Evolutionary conservation across 2,329 filamentous ascomycete species (phyloP).

Genomic region (Hypoxylon sp.): DNA sequence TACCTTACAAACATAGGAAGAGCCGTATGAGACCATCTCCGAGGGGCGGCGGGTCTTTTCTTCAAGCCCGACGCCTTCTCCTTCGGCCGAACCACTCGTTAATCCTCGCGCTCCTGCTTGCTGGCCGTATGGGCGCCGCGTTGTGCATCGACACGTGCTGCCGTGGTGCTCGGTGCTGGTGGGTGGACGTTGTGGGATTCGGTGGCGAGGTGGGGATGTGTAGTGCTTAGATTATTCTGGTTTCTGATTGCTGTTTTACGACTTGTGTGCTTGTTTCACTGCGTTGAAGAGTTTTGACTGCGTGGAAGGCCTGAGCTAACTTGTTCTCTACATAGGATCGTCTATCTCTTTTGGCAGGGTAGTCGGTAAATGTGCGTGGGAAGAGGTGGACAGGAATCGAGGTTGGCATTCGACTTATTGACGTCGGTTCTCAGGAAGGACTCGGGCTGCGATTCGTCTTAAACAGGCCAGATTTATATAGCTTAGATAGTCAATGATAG

Average conservation of each 20-base stretch:
- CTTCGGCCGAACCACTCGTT: slow-evolving; percentile 45
- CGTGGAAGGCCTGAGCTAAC: slow-evolving; percentile 1
- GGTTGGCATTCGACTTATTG: not conserved
- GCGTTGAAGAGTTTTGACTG: not conserved
- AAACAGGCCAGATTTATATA: slow-evolving; percentile 14
- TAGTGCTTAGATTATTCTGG: slow-evolving; percentile 53
- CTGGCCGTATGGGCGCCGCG: slow-evolving; percentile 48
- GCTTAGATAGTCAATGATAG: slow-evolving; percentile 36
- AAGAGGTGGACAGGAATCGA: not conserved
- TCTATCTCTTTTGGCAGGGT: not conserved
- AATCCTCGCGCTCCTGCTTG: slow-evolving; percentile 28
- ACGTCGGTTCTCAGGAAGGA: not conserved
- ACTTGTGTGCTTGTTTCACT: slow-evolving; percentile 19
- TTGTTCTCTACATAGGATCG: slow-evolving; percentile 9
- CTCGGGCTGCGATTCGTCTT: not conserved
- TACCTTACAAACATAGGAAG: slow-evolving; percentile 52
- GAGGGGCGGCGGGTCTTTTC: slow-evolving; percentile 23
- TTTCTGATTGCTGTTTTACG: slow-evolving; percentile 46
- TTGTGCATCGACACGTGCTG: slow-evolving; percentile 56
- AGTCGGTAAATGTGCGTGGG: not conserved
- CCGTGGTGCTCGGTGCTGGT: slow-evolving; percentile 47
- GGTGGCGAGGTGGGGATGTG: slow-evolving; percentile 53
- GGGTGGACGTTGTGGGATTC: slow-evolving; percentile 34
- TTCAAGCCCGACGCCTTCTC: slow-evolving; percentile 2
- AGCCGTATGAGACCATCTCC: slow-evolving; percentile 55